These are phyloP conservation scores for Amphicarpaea edgeworthii DNA, from an alignment of 306 rosid genomes.

Conservation along the genomic window DNA sequence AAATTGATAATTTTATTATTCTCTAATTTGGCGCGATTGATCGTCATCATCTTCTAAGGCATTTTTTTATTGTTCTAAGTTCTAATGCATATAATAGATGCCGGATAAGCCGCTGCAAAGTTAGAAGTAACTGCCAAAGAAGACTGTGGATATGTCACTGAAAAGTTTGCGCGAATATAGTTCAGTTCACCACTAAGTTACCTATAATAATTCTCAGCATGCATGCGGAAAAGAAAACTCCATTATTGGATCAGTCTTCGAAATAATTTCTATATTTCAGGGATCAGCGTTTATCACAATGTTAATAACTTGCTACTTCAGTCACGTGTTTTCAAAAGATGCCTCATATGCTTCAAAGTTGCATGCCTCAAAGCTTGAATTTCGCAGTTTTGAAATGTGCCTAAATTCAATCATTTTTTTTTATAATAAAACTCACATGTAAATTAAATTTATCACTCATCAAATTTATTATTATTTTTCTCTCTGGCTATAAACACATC, in stretches of 20 bases:
- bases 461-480: not conserved
- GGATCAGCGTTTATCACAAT: not conserved
- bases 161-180: constrained; percentile 36
- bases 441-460: not conserved
- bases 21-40: constrained; percentile 1
- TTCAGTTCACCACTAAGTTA: too few species aligned
- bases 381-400: not conserved
- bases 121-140: constrained; percentile 12
- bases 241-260: not conserved
- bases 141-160: constrained; percentile 6
- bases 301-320: constrained; percentile 12
- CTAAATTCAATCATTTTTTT: not conserved
- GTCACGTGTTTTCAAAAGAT: constrained; percentile 3
- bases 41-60: not conserved
- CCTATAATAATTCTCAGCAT: not conserved
- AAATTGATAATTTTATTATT: not conserved
- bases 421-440: not conserved
- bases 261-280: not conserved
- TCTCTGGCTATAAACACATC: not conserved
- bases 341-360: constrained; percentile 17
- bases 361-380: constrained; percentile 18
- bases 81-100: not conserved
- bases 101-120: not conserved
- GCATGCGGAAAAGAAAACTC: not conserved
- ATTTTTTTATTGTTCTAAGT: not conserved